Evolutionary conservation across 179 eudicot genomes (phyloP), one percentile per base, ranked within the genome.

Genomic region (Beta lomatogona): DNA sequence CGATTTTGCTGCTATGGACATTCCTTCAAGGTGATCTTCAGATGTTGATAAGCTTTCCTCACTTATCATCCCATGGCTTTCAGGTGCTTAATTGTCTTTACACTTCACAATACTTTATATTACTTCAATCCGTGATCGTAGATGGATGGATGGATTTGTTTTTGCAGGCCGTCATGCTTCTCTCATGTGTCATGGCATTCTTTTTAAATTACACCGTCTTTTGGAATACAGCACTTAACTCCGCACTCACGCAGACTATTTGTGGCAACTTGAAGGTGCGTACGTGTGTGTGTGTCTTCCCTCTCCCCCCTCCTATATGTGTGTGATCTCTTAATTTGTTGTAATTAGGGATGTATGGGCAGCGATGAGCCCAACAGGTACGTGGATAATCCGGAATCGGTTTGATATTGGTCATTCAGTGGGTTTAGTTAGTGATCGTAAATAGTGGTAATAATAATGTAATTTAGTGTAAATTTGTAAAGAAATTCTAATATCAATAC

Each of bases 201-300:
- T 85, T 95, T 73, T 79, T 95, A 86, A 94, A 95, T 63, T 94
- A 95, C 83, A 88, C 91, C 13, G 89, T 95, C 78, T 95, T 95
- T 80, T 88, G 91, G 70, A 95, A 95, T 80, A 95, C 99, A 25
- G 88, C 95, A 60, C 94, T 95, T n/a, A 95, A 95, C 78, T 95
- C 99, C 54, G 98, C 99, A 10, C 91, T 95, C 46, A 92, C 98
- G 7, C 99, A 92, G 82, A 95, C 93, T 64, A 91, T 95, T 64
- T 95, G 99, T 57, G 99, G 99, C 60, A 95, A 94, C 79, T 79
- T 95, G 81, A 95, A 95, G 99, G 98, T 93, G 46, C 15, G 86
- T 61, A 19, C 58, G 1, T 3, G 41, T 36, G 41, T 36, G 41
- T 36, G 41, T 36, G 41, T 36, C 2, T 36, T 2, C 2, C 2